Percentiles rank a stretch among this genome's conserved stretches.
phyloP scores from a whole-genome alignment of 1,284 basidiomycete genomes.

The Ganoderma sp. region DNA sequence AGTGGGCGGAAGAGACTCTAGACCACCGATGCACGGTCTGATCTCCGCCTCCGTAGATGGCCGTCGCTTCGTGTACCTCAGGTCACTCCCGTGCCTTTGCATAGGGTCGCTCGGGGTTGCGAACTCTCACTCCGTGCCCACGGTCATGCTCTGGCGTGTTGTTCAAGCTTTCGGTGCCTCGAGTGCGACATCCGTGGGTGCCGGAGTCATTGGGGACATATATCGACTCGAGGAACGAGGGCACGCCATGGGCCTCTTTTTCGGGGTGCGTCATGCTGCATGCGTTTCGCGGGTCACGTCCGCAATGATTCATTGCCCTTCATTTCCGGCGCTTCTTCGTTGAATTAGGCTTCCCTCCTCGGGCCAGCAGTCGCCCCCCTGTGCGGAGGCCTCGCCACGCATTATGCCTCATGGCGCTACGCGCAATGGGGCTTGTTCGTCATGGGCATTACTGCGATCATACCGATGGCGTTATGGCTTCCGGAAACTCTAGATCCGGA shows the following conservation, averaged over 20 bases:
- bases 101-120: constrained; percentile 69
- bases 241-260: constrained; percentile 54
- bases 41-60: constrained; percentile 53
- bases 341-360: constrained; percentile 39
- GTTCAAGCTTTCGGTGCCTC: constrained; percentile 66
- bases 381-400: constrained; percentile 50
- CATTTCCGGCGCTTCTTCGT: not conserved
- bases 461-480: constrained; percentile 48
- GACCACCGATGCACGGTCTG: not conserved
- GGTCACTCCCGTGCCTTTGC: constrained; percentile 64
- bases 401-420: constrained; percentile 72
- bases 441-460: constrained; percentile 51
- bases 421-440: constrained; percentile 63
- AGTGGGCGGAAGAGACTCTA: constrained; percentile 26
- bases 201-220: constrained; percentile 57
- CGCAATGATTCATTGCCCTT: not conserved
- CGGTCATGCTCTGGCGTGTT: constrained; percentile 64
- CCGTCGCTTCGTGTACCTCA: constrained; percentile 64
- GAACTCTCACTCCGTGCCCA: constrained; percentile 48
- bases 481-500: constrained; percentile 65
- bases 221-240: constrained; percentile 54
- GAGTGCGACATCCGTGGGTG: constrained; percentile 52
- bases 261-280: constrained; percentile 43
- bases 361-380: constrained; percentile 46
- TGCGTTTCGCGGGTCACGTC: not conserved